Evolutionary conservation across 2,329 filamentous ascomycete species (phyloP).

Genomic region (Fusarium sp.): DNA sequence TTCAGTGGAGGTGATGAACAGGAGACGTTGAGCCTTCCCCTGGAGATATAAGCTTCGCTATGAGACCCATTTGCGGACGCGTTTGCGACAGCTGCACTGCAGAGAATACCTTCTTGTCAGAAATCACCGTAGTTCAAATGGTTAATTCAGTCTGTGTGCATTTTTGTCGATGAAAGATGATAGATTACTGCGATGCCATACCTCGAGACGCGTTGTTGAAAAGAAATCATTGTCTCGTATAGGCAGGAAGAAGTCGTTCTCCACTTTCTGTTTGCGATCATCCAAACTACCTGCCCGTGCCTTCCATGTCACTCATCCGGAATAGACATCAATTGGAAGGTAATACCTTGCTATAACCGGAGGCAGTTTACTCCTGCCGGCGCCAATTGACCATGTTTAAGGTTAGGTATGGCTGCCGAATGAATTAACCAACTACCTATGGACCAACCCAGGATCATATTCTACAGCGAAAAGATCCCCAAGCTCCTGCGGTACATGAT

Average conservation of each 20-base stretch:
- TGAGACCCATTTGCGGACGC: slow-evolving; percentile 41
- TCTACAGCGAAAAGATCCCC: background rate
- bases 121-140: background rate
- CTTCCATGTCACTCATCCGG: slow-evolving; percentile 4
- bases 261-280: slow-evolving; percentile 36
- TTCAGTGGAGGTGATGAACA: slow-evolving; percentile 5
- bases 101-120: background rate
- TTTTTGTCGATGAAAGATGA: too few species aligned
- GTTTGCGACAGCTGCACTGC: slow-evolving; percentile 27
- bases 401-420: background rate
- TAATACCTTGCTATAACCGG: background rate
- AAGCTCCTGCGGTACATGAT: slow-evolving; percentile 16
- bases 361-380: background rate
- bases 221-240: background rate
- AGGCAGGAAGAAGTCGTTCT: background rate
- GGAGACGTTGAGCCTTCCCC: slow-evolving; percentile 4
- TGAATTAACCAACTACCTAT: background rate
- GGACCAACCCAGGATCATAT: background rate
- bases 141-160: background rate
- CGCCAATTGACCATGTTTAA: slow-evolving; percentile 9
- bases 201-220: background rate
- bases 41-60: slow-evolving; percentile 33
- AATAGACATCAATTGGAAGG: background rate
- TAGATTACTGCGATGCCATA: background rate
- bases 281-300: background rate